Conservation (phyloP, 1,284 basidiomycete species). For the Sutorius eximius region DNA sequence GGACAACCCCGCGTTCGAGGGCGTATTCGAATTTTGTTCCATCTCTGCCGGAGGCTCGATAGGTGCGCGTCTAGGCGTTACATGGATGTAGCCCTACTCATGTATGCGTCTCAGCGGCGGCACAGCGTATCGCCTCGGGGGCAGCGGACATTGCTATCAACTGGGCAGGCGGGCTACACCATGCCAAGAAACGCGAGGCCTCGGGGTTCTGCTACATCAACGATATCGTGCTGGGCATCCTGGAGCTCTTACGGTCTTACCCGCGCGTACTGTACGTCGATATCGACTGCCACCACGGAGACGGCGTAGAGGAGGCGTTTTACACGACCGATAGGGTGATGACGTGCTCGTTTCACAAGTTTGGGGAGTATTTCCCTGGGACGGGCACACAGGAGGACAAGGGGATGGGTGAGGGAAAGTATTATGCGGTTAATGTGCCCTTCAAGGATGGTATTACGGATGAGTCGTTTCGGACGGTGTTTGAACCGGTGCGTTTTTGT, state of each 20-base stretch:
- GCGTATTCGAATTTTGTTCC: slow-evolving; percentile 95
- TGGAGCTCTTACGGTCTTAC: slow-evolving; percentile 81
- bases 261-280: slow-evolving; percentile 96
- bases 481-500: slow-evolving; percentile 73
- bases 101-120: slow-evolving; percentile 64
- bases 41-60: slow-evolving; percentile 96
- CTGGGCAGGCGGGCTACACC: slow-evolving; percentile 97
- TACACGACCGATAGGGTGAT: slow-evolving; percentile 97
- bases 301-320: slow-evolving; percentile 98
- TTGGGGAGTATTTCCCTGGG: slow-evolving; percentile 96
- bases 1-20: slow-evolving; percentile 96
- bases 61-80: slow-evolving; percentile 41
- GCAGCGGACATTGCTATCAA: slow-evolving; percentile 92
- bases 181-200: slow-evolving; percentile 97
- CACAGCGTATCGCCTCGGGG: slow-evolving; percentile 79
- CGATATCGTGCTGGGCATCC: slow-evolving; percentile 89
- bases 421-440: slow-evolving; percentile 93
- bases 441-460: slow-evolving; percentile 94
- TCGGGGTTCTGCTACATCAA: slow-evolving; percentile 98
- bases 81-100: neutral
- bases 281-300: slow-evolving; percentile 98
- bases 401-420: slow-evolving; percentile 84
- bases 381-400: slow-evolving; percentile 87
- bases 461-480: slow-evolving; percentile 77
- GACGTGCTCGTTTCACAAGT: slow-evolving; percentile 96